These are phyloP conservation scores for Monascus purpureus DNA, from an alignment of 495 filamentous ascomycete genomes.

Conservation along the genomic window DNA sequence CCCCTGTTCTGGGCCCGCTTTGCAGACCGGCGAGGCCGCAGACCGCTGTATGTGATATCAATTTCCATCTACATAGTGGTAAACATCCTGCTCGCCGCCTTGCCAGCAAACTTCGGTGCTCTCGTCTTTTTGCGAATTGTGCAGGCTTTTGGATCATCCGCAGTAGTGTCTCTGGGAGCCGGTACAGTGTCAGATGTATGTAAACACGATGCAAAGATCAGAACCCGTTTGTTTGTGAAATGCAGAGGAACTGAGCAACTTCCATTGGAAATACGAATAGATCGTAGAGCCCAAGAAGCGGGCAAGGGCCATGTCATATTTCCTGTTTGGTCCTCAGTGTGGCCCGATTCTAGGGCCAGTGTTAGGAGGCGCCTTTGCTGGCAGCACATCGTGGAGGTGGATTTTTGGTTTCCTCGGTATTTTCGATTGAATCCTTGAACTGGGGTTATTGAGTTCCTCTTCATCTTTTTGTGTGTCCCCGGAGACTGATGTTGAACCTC, in stretches of 20 bases:
- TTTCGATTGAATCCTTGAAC: too few relatives aligned
- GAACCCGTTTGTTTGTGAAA: too few relatives aligned
- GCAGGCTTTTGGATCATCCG: slow-evolving; percentile 15
- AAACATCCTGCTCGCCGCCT: slow-evolving; percentile 14
- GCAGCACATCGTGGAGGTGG: slow-evolving; percentile 14
- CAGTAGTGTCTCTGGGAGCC: slow-evolving; percentile 14
- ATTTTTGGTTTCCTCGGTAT: slow-evolving; percentile 19
- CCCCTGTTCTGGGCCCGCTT: slow-evolving; percentile 13
- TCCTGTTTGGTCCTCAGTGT: slow-evolving; percentile 18
- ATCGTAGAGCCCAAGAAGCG: slow-evolving; percentile 11
- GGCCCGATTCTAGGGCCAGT: slow-evolving; percentile 19
- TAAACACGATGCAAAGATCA: too few relatives aligned
- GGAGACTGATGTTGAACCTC: too few relatives aligned
- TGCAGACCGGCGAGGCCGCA: slow-evolving; percentile 11
- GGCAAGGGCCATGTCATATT: slow-evolving; percentile 10
- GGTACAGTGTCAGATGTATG: slow-evolving; percentile 18
- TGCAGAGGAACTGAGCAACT: neutral
- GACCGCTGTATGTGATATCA: slow-evolving; percentile 13
- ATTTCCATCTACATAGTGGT: slow-evolving; percentile 12
- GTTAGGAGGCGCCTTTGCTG: slow-evolving; percentile 15
- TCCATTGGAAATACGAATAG: neutral
- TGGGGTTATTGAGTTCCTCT: too few relatives aligned
- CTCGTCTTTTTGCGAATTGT: slow-evolving; percentile 13
- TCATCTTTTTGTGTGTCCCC: too few relatives aligned
- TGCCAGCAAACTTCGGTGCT: slow-evolving; percentile 13